Evolutionary conservation across 495 filamentous ascomycete genomes (phyloP).

Genomic region (Aspergillus nanangensis): DNA sequence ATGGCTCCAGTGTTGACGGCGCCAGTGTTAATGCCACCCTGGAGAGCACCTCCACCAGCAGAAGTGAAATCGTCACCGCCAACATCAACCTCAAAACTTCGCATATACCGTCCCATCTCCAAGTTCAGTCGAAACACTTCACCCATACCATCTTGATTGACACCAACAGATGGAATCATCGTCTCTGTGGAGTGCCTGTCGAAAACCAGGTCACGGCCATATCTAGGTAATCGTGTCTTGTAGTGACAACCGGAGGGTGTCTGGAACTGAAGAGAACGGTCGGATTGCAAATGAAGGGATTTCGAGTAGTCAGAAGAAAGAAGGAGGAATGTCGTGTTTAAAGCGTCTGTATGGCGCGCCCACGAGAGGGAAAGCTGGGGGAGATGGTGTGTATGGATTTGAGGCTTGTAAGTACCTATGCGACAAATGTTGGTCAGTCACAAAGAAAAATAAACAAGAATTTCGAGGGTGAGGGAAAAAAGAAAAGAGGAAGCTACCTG

Average conservation of each 20-base stretch:
- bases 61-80: constrained; percentile 72
- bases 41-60: constrained; percentile 60
- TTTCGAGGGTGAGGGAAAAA: background rate
- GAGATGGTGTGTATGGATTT: constrained; percentile 93
- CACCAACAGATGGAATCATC: constrained; percentile 80
- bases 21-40: constrained; percentile 77
- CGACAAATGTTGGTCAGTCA: constrained; percentile 11
- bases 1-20: constrained; percentile 86
- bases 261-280: constrained; percentile 91
- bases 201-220: constrained; percentile 85
- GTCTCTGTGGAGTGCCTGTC: constrained; percentile 83
- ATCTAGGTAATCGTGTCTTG: constrained; percentile 79
- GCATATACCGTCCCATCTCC: constrained; percentile 86
- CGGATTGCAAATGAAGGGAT: constrained; percentile 86
- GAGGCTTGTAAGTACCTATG: constrained; percentile 83
- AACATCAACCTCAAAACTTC: constrained; percentile 74
- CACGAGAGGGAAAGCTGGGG: constrained; percentile 90
- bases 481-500: constrained; percentile 52
- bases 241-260: constrained; percentile 87
- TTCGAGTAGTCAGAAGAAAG: constrained; percentile 95
- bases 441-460: background rate
- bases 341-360: constrained; percentile 82
- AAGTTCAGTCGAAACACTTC: constrained; percentile 93
- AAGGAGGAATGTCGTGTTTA: constrained; percentile 91
- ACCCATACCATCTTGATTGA: constrained; percentile 76